Conservation (phyloP, 768 basidiomycete genomes). For the Pholiota molesta region DNA sequence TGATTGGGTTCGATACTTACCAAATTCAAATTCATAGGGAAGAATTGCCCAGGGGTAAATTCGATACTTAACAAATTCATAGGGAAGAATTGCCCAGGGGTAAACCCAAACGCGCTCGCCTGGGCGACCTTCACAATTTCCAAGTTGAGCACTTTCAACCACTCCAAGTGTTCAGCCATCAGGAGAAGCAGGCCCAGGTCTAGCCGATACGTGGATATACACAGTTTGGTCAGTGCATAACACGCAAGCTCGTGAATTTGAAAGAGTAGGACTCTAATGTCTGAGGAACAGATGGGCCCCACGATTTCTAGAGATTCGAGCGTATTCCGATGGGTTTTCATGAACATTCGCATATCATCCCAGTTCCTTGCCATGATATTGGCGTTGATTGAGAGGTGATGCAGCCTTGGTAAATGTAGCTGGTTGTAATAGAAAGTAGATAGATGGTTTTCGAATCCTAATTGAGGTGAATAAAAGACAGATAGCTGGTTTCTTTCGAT, state of each 20-base stretch:
- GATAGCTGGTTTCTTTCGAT: no score
- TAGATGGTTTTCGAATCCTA: no score
- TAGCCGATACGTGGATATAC: conserved; percentile 10
- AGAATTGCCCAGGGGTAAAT: no score
- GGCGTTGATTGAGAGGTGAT: conserved; percentile 8
- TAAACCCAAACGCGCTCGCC: neutral
- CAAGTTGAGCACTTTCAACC: conserved; percentile 11
- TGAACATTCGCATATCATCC: neutral
- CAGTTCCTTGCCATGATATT: conserved; percentile 2
- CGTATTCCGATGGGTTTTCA: neutral
- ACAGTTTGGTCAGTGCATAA: neutral
- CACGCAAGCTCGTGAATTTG: neutral
- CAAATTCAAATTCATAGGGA: no score
- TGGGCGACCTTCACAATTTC: conserved; percentile 8
- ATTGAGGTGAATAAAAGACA: no score
- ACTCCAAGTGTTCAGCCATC: conserved; percentile 4
- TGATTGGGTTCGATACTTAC: conserved; percentile 3
- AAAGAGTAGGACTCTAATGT: conserved; percentile 1
- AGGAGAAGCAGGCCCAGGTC: neutral
- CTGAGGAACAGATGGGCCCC: conserved; percentile 3
- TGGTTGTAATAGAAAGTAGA: neutral
- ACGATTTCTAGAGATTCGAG: conserved; percentile 5
- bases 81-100: conserved; percentile 20
- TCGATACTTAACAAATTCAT: no score
- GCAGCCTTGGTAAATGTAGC: neutral